These are phyloP conservation scores for Saccharomycopsis malanga DNA, from an alignment of 805 yeast genomes.

Conservation along the genomic window DNA sequence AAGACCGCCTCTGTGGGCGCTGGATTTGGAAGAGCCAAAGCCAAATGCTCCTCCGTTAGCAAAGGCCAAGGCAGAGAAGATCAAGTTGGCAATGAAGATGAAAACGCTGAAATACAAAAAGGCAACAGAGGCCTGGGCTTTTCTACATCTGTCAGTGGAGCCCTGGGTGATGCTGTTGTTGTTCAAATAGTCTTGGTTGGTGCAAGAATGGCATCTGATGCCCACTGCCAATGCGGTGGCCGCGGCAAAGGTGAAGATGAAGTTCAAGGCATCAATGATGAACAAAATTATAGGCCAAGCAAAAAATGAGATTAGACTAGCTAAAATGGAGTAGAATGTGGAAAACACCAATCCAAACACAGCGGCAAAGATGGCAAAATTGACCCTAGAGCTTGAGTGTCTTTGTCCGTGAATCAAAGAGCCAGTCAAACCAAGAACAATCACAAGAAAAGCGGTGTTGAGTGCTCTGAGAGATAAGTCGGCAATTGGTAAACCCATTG, in stretches of 20 bases:
- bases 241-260: slow-evolving; percentile 88
- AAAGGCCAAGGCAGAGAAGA: slow-evolving; percentile 44
- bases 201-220: slow-evolving; percentile 80
- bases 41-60: slow-evolving; percentile 55
- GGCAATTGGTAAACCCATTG: slow-evolving; percentile 57
- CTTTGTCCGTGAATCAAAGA: slow-evolving; percentile 72
- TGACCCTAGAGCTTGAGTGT: slow-evolving; percentile 62
- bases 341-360: slow-evolving; percentile 81
- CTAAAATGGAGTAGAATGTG: slow-evolving; percentile 68
- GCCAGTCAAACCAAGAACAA: slow-evolving; percentile 82
- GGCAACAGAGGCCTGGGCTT: slow-evolving; percentile 80
- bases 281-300: slow-evolving; percentile 84
- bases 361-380: slow-evolving; percentile 80
- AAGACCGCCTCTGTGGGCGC: slow-evolving; percentile 10
- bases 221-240: slow-evolving; percentile 93
- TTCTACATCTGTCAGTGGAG: slow-evolving; percentile 80
- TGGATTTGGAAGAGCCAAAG: slow-evolving; percentile 15
- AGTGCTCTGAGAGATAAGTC: slow-evolving; percentile 69
- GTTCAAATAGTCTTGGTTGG: slow-evolving; percentile 56
- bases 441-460: slow-evolving; percentile 69
- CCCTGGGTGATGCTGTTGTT: slow-evolving; percentile 70
- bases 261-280: slow-evolving; percentile 75
- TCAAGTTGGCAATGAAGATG: slow-evolving; percentile 59
- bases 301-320: slow-evolving; percentile 67
- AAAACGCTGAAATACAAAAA: slow-evolving; percentile 81